A percentile compares a stretch with the other conserved stretches of the same genome.
Evolutionary conservation across 495 filamentous ascomycete genomes (phyloP).

Genomic region (Hypoxylon trugodes): DNA sequence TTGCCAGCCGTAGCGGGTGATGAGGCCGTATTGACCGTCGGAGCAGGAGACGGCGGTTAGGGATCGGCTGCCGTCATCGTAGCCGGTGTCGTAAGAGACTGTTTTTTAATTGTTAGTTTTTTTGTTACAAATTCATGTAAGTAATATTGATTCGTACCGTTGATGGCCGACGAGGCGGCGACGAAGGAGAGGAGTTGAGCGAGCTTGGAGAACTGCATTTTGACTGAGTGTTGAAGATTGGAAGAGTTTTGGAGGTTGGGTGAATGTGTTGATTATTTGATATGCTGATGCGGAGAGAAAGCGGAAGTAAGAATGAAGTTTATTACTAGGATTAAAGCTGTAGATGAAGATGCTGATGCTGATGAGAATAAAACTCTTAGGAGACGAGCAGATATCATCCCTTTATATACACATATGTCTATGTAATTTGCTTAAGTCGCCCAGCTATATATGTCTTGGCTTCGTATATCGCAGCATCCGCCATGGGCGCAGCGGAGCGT

Average conservation of each 20-base stretch:
- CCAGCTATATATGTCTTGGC: conserved; percentile 7
- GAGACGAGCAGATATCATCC: conserved; percentile 16
- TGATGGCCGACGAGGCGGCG: conserved; percentile 33
- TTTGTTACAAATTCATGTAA: background rate
- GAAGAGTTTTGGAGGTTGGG: background rate
- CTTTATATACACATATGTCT: conserved; percentile 32
- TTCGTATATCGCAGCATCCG: conserved; percentile 20
- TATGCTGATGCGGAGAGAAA: background rate
- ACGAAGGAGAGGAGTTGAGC: conserved; percentile 30
- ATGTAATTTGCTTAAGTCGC: conserved; percentile 9
- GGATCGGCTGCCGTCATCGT: conserved; percentile 59
- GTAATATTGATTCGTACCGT: background rate
- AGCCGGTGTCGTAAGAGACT: conserved; percentile 68
- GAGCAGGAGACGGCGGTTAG: conserved; percentile 62
- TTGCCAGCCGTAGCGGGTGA: conserved; percentile 58
- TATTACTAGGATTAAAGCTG: conserved; percentile 32
- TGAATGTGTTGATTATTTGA: background rate
- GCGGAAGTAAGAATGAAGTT: conserved; percentile 10
- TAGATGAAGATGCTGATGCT: conserved; percentile 21
- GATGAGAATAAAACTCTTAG: conserved; percentile 14
- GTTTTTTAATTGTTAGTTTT: conserved; percentile 28
- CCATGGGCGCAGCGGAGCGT: background rate
- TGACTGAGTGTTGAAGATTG: conserved; percentile 30
- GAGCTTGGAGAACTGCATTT: conserved; percentile 62
- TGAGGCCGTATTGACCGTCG: conserved; percentile 67